phyloP scores from a whole-genome alignment of 805 yeast genomes.

The Komagataella phaffii region DNA sequence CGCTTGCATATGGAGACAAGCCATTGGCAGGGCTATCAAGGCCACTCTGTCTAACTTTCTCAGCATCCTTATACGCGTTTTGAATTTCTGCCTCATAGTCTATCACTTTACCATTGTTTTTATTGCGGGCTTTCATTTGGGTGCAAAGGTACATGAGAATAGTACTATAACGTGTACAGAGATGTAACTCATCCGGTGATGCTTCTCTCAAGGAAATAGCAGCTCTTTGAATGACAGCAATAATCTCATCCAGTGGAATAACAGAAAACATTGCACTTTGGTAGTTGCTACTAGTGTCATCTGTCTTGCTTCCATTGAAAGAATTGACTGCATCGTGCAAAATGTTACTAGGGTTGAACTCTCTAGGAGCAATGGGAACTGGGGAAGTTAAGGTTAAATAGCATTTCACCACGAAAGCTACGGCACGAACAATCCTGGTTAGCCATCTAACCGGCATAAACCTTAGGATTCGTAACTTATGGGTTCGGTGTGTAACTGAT shows the following conservation, averaged over 20 bases:
- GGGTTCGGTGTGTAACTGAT: slow-evolving; percentile 57
- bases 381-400: slow-evolving; percentile 44
- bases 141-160: slow-evolving; percentile 65
- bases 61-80: not conserved
- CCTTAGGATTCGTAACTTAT: slow-evolving; percentile 44
- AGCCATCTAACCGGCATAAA: slow-evolving; percentile 93
- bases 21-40: not conserved
- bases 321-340: not conserved
- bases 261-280: slow-evolving; percentile 35
- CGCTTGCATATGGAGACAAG: not conserved
- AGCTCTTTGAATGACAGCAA: slow-evolving; percentile 52
- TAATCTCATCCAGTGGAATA: slow-evolving; percentile 59
- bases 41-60: not conserved
- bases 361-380: not conserved
- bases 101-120: slow-evolving; percentile 7
- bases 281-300: not conserved
- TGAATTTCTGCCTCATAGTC: not conserved
- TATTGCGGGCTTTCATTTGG: slow-evolving; percentile 41
- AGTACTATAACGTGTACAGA: slow-evolving; percentile 69
- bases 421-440: slow-evolving; percentile 73
- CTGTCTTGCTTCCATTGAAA: not conserved
- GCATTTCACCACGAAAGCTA: slow-evolving; percentile 83
- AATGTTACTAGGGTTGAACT: not conserved
- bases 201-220: slow-evolving; percentile 69
- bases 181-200: slow-evolving; percentile 80